A percentile compares a stretch with the other conserved stretches of the same genome.
phyloP scores from a whole-genome alignment of 2,329 filamentous ascomycete species.

The Aaosphaeria arxii region DNA sequence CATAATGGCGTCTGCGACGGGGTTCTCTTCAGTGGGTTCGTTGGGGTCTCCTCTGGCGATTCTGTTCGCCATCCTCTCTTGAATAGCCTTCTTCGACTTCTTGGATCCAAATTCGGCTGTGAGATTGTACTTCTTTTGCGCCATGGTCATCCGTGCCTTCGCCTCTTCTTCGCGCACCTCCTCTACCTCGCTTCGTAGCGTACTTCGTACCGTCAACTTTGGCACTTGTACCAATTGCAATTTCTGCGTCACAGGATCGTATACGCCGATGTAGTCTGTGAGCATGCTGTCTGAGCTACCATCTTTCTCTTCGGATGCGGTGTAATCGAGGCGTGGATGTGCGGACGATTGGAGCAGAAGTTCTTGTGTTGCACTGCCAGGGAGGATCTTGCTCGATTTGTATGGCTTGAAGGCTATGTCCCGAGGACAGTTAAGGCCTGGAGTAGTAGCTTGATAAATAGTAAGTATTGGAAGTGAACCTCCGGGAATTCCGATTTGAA shows the following conservation, averaged over 20 bases:
- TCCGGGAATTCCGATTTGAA: not conserved
- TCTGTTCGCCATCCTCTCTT: conserved; percentile 66
- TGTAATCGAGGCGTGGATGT: conserved; percentile 60
- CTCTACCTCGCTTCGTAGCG: conserved; percentile 42
- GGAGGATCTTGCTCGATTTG: conserved; percentile 31
- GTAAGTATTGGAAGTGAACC: conserved; percentile 2
- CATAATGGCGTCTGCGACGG: conserved; percentile 50
- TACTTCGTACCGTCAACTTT: conserved; percentile 54
- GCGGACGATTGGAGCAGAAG: conserved; percentile 60
- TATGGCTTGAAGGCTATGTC: conserved; percentile 50
- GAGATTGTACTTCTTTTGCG: conserved; percentile 65
- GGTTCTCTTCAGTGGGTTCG: conserved; percentile 19
- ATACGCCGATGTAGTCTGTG: conserved; percentile 61
- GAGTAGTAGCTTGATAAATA: conserved; percentile 34
- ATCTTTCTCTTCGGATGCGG: conserved; percentile 50
- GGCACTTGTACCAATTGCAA: conserved; percentile 53
- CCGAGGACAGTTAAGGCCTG: conserved; percentile 41
- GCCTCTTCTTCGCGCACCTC: conserved; percentile 36
- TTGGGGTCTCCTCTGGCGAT: conserved; percentile 46
- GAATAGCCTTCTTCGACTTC: conserved; percentile 77
- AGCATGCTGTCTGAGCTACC: conserved; percentile 47
- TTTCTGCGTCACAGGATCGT: conserved; percentile 52
- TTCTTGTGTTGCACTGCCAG: conserved; percentile 35
- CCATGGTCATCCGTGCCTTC: conserved; percentile 38
- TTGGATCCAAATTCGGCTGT: conserved; percentile 80